Evolutionary conservation across 2,329 filamentous ascomycete genomes (phyloP), one percentile per base, ranked within the genome.

Genomic region (Paraphaeosphaeria minitans): DNA sequence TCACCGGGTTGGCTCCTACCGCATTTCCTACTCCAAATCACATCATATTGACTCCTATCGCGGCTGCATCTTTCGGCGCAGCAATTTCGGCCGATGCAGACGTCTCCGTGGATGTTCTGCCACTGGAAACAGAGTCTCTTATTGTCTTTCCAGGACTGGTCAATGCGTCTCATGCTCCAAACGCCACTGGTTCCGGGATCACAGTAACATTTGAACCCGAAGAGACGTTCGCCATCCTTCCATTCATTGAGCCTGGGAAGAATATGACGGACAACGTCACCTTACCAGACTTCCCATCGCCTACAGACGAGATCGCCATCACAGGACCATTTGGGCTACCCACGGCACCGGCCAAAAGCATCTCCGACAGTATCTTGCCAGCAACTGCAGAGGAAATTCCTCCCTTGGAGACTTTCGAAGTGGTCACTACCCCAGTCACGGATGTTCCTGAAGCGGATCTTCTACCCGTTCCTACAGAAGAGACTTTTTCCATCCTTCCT

Each of bases 211-310:
- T 21, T 24, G 47, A 51, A n/a, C 33, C 48, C 4, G 19, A 51
- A 4, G 53, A 39, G 31, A 48, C 16, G 3, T 37, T 48, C 4
- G 49, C 42, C 2, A 58, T 58, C n/a, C 50, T 58, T 3, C 56
- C 56, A 8, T 41, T 19, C 13, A 24, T 50, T 16, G 29, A 31
- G 16, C 35, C 14, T 12, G 14, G 12, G 46, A 47, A 14, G 10
- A 45, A 37, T 21, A 51, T 56, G 22, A 27, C 53, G 10, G 53
- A 56, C 9, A 50, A 56, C 21, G 45, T 50, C n/a, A 46, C 43
- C 37, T 31, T 31, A 8, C 10, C 29, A 5, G 29, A 31, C 12
- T 22, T 24, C 7, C 41, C 41, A 21, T 19, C 41, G 4, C 21
- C 41, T 24, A 43, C 41, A 12, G n/a, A 19, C 5, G 41, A 22